Base-by-base conservation (phyloP, 768 basidiomycete genomes). In the Pisolithus albus region DNA sequence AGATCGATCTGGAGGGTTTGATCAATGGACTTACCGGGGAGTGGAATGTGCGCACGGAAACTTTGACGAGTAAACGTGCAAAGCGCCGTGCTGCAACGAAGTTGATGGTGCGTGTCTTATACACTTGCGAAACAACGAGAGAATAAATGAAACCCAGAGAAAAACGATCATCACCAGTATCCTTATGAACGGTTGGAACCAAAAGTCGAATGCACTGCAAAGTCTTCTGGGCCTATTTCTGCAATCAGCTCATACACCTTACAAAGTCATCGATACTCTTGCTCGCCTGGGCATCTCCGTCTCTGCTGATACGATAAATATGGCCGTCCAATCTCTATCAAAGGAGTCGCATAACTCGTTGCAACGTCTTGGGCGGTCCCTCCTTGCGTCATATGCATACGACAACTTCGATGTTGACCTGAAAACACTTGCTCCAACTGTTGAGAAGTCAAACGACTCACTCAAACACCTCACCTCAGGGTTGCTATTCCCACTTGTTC, bases 401-500 rank as follows among this genome's bases (percentile, higher is more conserved):
- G 69, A 78, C 50, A 78, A 78, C 56, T 64, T 76, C 21, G 73
- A 78, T 53, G 61, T 75, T 6, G 60, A 71, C 34, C 52, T 75
- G 7, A 65, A 69, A 42, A 50, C 57, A 8, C 16, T 57, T 0
- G 50, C 62, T 4, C 68, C 68, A 0, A 71, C 68, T 26, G 26
- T 26, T 3, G 26, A 26, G 26, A 26, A 4, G 26, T 26, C 26
- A 26, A 26, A 26, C 6, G 26, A 26, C 26, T 26, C 26, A 26
- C 26, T 26, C 2, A 26, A 26, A 26, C 26, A 5, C 26, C 26
- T 26, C 6, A 26, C 26, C 7, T 26, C 26, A 26, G 26, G 2
- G 26, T 26, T 26, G 26, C 6, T 26, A 7, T 4, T 26, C 26
- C 26, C 7, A 7, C 26, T 26, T 7, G 7, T 26, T 26, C 26